These are phyloP conservation scores for Colletotrichum cordylinicola DNA, from an alignment of 2,329 filamentous ascomycete species.

Conservation along the genomic window DNA sequence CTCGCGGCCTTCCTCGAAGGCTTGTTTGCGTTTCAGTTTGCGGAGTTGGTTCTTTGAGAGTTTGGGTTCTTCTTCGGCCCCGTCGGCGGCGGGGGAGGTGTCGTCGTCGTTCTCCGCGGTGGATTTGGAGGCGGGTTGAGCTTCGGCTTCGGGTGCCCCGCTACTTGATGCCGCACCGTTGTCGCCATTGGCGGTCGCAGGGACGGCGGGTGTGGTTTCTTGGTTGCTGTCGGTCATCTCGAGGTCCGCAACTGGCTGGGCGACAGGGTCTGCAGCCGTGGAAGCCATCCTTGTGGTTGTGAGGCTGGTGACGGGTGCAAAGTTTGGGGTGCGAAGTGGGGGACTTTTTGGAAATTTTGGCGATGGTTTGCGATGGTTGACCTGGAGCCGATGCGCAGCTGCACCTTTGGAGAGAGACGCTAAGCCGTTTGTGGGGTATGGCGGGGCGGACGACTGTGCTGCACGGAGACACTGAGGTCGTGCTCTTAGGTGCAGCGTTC, in stretches of 20 bases:
- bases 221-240: neutral
- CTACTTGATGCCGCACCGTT: neutral
- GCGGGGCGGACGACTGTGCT: neutral
- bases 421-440: neutral
- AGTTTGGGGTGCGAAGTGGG: constrained; percentile 15
- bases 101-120: neutral
- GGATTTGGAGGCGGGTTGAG: neutral
- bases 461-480: neutral
- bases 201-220: neutral
- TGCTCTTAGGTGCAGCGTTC: neutral
- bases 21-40: constrained; percentile 72
- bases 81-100: neutral
- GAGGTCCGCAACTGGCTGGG: neutral
- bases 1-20: constrained; percentile 77
- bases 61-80: constrained; percentile 4
- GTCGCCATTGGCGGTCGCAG: constrained; percentile 1
- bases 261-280: neutral
- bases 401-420: neutral
- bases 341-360: constrained; percentile 19
- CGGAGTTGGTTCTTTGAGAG: constrained; percentile 90
- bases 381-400: neutral
- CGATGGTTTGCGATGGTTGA: constrained; percentile 3
- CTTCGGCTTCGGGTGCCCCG: neutral
- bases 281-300: constrained; percentile 1
- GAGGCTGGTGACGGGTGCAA: neutral